Evolutionary conservation across 2,329 filamentous ascomycete genomes (phyloP).

Genomic region (Fusarium sp.): DNA sequence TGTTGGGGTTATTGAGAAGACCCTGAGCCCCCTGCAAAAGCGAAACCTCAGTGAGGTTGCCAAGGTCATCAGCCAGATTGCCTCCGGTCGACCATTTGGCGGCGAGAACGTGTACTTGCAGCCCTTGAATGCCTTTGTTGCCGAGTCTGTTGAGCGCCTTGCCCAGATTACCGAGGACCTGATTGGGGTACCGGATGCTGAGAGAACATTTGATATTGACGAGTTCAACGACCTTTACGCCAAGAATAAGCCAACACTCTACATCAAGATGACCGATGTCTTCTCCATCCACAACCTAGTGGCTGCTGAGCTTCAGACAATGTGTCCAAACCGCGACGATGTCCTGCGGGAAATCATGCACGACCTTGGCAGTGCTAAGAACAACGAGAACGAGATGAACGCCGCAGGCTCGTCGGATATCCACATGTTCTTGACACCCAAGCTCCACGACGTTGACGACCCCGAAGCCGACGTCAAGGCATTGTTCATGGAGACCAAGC

Average conservation of each 20-base stretch:
- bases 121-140: conserved; percentile 92
- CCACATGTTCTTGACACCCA: conserved; percentile 89
- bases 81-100: conserved; percentile 90
- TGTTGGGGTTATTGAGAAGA: conserved; percentile 91
- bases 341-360: conserved; percentile 91
- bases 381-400: conserved; percentile 93
- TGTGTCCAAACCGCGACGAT: conserved; percentile 88
- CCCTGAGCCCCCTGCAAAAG: conserved; percentile 91
- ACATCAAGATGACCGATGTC: conserved; percentile 98
- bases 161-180: conserved; percentile 81
- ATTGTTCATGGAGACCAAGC: conserved; percentile 98
- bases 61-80: conserved; percentile 92
- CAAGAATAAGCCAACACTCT: conserved; percentile 96
- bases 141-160: conserved; percentile 85
- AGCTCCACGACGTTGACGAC: conserved; percentile 90
- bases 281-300: conserved; percentile 95
- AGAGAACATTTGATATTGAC: conserved; percentile 96
- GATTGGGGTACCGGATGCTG: conserved; percentile 87
- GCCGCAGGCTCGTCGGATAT: conserved; percentile 91
- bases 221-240: conserved; percentile 99
- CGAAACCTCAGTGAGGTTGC: conserved; percentile 91
- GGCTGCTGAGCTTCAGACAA: conserved; percentile 80
- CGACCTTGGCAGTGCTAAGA: conserved; percentile 95
- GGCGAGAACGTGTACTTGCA: conserved; percentile 96
- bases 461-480: conserved; percentile 93